Evolutionary conservation across 495 filamentous ascomycete species (phyloP).

Genomic region (Daldinia decipiens): DNA sequence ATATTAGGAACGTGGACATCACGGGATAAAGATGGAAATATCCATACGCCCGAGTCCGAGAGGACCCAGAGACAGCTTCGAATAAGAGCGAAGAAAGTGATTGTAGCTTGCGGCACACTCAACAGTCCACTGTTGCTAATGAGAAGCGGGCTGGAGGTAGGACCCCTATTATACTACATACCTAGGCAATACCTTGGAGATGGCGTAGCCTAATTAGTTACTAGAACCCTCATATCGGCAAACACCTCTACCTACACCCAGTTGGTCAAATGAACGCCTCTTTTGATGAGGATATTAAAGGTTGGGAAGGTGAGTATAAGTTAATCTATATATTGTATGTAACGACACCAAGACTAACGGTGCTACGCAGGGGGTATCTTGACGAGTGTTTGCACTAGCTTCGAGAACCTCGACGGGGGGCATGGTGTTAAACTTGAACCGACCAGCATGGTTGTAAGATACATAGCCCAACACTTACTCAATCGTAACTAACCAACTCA

Average conservation of each 20-base stretch:
- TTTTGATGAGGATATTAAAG: slow-evolving; percentile 71
- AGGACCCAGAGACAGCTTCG: slow-evolving; percentile 66
- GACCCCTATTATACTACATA: slow-evolving; percentile 8
- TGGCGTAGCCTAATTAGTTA: slow-evolving; percentile 25
- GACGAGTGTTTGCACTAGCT: slow-evolving; percentile 78
- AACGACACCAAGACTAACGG: slow-evolving; percentile 3
- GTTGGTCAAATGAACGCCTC: slow-evolving; percentile 68
- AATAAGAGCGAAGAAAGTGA: slow-evolving; percentile 83
- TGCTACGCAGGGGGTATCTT: slow-evolving; percentile 64
- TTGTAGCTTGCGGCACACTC: slow-evolving; percentile 78
- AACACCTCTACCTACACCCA: slow-evolving; percentile 84
- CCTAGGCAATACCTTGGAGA: not conserved
- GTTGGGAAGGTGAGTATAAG: slow-evolving; percentile 74
- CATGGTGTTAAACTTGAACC: slow-evolving; percentile 87
- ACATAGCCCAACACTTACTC: slow-evolving; percentile 7
- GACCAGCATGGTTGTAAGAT: slow-evolving; percentile 67
- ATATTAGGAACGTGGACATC: slow-evolving; percentile 79
- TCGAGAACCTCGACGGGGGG: slow-evolving; percentile 84
- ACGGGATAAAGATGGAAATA: slow-evolving; percentile 68
- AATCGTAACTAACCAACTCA: not conserved
- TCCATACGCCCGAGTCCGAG: slow-evolving; percentile 58
- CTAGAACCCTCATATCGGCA: slow-evolving; percentile 84
- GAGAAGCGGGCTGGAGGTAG: slow-evolving; percentile 72
- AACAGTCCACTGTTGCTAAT: slow-evolving; percentile 79
- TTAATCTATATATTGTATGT: not conserved